Evolutionary conservation across 1,284 basidiomycete species (phyloP), one percentile per base, ranked within the genome.

Genomic region (Clitocybe nebularis): DNA sequence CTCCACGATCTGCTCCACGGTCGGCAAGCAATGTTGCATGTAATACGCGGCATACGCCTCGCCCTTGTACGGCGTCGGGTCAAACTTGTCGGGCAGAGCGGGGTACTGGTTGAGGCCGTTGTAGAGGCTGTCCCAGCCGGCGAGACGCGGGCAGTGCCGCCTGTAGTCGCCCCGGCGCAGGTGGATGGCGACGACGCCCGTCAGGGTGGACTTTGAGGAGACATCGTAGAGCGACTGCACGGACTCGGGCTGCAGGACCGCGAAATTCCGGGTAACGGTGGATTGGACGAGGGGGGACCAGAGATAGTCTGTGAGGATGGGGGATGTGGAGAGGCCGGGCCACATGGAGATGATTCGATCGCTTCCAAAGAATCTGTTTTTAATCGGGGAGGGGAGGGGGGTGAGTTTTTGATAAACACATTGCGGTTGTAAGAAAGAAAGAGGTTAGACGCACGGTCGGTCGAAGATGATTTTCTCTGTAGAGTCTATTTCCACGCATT

Each of bases 161-260:
- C 56, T 66, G 57, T 76, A 87, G 58, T 87, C 84, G 6, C 84
- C 84, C 1, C 81, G 67, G 0, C 84, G 75, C 36, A 86, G 63
- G 53, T 88, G 84, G 8, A 87, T 52, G 0, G 80, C 83, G 21
- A 86, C 61, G 10, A 85, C 64, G 1, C 77, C 79, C 3, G 67
- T 55, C 21, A 75, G 57, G 16, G 59, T 56, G 23, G 50, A 24
- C 16, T 50, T 45, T 10, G 55, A 35, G 13, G 55, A 54, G 33
- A 51, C 32, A 42, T 50, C 50, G 36, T 45, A 51, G 7, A 53
- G 41, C 3, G 48, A 40, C 36, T 47, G 35, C 23, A 47, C 41
- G 36, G 53, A 49, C 43, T 61, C 21, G 5, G 70, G 66, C 14
- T 71, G 66, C 34, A 81, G 62, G 17, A 75, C 50, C n/a, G 61